phyloP scores from a whole-genome alignment of 2,329 filamentous ascomycete species.

The Shiraia bambusicola region DNA sequence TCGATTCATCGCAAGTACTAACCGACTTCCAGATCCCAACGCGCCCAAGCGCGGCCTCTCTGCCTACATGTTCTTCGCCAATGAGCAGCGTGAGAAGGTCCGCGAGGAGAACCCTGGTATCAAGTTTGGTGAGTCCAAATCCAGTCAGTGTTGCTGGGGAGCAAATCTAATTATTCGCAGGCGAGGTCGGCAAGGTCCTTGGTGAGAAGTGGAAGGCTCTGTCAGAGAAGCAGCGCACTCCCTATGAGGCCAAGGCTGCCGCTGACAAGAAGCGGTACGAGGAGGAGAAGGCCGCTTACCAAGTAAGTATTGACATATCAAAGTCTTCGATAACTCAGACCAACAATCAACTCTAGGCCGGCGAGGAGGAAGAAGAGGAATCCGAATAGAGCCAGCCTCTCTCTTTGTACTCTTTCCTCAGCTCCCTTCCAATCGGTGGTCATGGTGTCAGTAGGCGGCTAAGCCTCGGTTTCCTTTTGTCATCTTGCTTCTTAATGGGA shows the following conservation, averaged over 20 bases:
- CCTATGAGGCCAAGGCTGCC: conserved; percentile 95
- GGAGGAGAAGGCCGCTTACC: conserved; percentile 86
- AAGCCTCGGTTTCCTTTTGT: conserved; percentile 28
- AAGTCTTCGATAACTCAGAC: not conserved
- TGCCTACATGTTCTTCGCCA: conserved; percentile 99
- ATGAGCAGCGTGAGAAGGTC: conserved; percentile 97
- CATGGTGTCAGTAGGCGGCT: conserved; percentile 26
- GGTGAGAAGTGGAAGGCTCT: conserved; percentile 99
- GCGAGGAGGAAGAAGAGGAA: conserved; percentile 46
- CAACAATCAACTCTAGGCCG: conserved; percentile 24
- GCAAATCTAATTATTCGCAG: conserved; percentile 48
- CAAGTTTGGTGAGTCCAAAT: conserved; percentile 71
- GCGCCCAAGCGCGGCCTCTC: conserved; percentile 99
- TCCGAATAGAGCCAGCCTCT: conserved; percentile 35
- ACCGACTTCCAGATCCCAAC: conserved; percentile 72
- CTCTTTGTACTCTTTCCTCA: conserved; percentile 12
- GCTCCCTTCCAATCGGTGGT: conserved; percentile 20
- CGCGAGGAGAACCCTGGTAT: conserved; percentile 98
- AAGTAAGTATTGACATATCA: conserved; percentile 24
- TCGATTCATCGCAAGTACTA: conserved; percentile 2
- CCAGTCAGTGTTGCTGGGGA: not conserved
- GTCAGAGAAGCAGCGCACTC: conserved; percentile 85
- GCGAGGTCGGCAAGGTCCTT: conserved; percentile 96
- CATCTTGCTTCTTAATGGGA: conserved; percentile 29
- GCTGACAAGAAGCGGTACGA: conserved; percentile 99